These are phyloP conservation scores for Collybiopsis luxurians DNA, from an alignment of 768 basidiomycete genomes.

Conservation along the genomic window DNA sequence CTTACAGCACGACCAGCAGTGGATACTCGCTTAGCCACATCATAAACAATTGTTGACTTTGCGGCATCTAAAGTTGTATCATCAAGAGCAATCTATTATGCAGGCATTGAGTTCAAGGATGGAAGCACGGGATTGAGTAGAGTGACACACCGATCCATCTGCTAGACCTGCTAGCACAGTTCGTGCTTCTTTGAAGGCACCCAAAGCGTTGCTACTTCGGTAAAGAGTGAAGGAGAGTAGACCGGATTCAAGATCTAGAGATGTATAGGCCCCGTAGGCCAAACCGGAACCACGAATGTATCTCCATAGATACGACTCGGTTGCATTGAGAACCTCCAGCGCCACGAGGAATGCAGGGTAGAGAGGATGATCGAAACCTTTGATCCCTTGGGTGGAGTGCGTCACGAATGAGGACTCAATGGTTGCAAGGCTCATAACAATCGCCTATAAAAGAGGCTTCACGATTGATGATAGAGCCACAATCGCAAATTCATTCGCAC, in stretches of 20 bases:
- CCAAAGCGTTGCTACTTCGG: slow-evolving; percentile 74
- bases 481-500: slow-evolving; percentile 39
- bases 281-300: slow-evolving; percentile 93
- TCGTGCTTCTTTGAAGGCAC: slow-evolving; percentile 78
- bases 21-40: slow-evolving; percentile 75
- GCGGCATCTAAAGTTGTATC: slow-evolving; percentile 84
- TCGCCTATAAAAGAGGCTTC: slow-evolving; percentile 67
- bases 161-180: slow-evolving; percentile 77
- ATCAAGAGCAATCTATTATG: slow-evolving; percentile 69
- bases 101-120: slow-evolving; percentile 5
- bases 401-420: slow-evolving; percentile 91
- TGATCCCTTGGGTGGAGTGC: slow-evolving; percentile 75
- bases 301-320: slow-evolving; percentile 93
- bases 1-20: slow-evolving; percentile 86
- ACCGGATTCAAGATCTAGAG: slow-evolving; percentile 76
- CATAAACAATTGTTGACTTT: slow-evolving; percentile 88
- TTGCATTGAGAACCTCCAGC: slow-evolving; percentile 83
- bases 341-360: slow-evolving; percentile 86
- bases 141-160: slow-evolving; percentile 67
- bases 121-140: not conserved
- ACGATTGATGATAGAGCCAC: too few species aligned
- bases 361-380: slow-evolving; percentile 79
- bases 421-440: slow-evolving; percentile 86
- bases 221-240: slow-evolving; percentile 75
- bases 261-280: slow-evolving; percentile 86